A percentile compares a stretch with the other conserved stretches of the same genome.
Conservation (phyloP, 2,329 filamentous ascomycete species). For the Xylariomycetidae sp. region DNA sequence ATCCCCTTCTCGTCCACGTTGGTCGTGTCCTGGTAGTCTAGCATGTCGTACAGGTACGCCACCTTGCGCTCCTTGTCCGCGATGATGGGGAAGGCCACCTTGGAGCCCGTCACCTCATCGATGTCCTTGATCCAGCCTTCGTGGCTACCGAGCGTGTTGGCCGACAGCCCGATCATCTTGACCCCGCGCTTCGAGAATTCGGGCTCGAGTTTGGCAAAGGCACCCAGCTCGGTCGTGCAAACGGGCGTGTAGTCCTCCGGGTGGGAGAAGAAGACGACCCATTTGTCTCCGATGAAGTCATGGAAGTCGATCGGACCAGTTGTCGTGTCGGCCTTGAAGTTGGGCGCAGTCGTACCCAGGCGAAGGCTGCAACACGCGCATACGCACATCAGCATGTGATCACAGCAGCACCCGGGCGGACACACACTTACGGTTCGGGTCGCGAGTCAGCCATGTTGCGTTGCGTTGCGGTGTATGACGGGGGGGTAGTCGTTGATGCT, state of each 20-base stretch:
- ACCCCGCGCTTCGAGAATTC: slow-evolving; percentile 83
- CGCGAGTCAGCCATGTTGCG: slow-evolving; percentile 22
- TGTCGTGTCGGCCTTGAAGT: slow-evolving; percentile 80
- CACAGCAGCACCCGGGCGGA: background rate
- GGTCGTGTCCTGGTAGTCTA: background rate
- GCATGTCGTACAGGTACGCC: slow-evolving; percentile 74
- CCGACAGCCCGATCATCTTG: slow-evolving; percentile 85
- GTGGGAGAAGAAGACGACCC: slow-evolving; percentile 80
- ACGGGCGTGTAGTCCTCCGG: slow-evolving; percentile 90
- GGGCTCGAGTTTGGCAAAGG: slow-evolving; percentile 81
- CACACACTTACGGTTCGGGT: slow-evolving; percentile 23
- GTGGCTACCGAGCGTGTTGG: slow-evolving; percentile 81
- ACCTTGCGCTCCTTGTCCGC: slow-evolving; percentile 74
- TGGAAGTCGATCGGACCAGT: slow-evolving; percentile 75
- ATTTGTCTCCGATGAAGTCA: slow-evolving; percentile 71
- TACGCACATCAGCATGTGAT: background rate
- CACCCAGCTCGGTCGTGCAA: slow-evolving; percentile 91
- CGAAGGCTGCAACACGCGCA: slow-evolving; percentile 43
- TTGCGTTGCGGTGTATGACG: slow-evolving; percentile 2
- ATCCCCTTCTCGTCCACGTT: background rate
- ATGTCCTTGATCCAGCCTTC: slow-evolving; percentile 89
- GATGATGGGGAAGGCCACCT: slow-evolving; percentile 72
- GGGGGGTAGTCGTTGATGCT: slow-evolving; percentile 3
- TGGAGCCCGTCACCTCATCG: slow-evolving; percentile 66
- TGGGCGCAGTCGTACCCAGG: slow-evolving; percentile 63